Conservation (phyloP, 768 basidiomycete species). For the Boletus fagicola region DNA sequence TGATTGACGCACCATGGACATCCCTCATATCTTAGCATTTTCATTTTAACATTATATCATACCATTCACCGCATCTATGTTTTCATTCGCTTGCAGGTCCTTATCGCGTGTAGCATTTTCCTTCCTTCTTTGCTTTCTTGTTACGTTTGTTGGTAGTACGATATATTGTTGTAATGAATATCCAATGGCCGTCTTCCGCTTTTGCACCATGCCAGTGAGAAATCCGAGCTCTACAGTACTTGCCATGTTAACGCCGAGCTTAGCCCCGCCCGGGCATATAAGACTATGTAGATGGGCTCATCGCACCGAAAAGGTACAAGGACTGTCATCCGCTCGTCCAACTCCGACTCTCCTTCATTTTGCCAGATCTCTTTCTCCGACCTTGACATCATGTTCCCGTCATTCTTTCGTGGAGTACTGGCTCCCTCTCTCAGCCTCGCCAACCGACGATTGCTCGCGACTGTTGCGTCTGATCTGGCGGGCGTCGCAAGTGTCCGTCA, state of each 20-base stretch:
- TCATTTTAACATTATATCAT: slow-evolving; percentile 34
- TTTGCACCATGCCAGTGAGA: slow-evolving; percentile 1
- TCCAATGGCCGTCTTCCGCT: not conserved
- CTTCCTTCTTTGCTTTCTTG: slow-evolving; percentile 27
- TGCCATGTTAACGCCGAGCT: not conserved
- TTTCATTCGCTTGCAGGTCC: slow-evolving; percentile 24
- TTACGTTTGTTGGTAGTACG: slow-evolving; percentile 15
- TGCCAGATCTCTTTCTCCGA: not conserved
- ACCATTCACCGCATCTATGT: slow-evolving; percentile 30
- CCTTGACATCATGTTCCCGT: slow-evolving; percentile 13
- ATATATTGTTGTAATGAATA: slow-evolving; percentile 34
- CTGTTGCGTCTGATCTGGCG: slow-evolving; percentile 36
- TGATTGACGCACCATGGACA: slow-evolving; percentile 29
- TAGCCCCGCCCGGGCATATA: not conserved
- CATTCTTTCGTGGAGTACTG: slow-evolving; percentile 7
- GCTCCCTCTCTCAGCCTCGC: slow-evolving; percentile 10
- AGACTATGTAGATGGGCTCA: not conserved
- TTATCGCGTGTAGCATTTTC: slow-evolving; percentile 33
- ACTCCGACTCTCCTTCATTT: slow-evolving; percentile 2
- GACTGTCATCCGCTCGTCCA: not conserved
- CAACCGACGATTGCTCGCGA: slow-evolving; percentile 57
- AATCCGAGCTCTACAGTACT: not conserved
- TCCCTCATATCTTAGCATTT: slow-evolving; percentile 31
- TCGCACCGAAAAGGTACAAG: not conserved
- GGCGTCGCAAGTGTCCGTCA: slow-evolving; percentile 39